Evolutionary conservation across 306 rosid genomes (phyloP).

Genomic region (Corylus americana): DNA sequence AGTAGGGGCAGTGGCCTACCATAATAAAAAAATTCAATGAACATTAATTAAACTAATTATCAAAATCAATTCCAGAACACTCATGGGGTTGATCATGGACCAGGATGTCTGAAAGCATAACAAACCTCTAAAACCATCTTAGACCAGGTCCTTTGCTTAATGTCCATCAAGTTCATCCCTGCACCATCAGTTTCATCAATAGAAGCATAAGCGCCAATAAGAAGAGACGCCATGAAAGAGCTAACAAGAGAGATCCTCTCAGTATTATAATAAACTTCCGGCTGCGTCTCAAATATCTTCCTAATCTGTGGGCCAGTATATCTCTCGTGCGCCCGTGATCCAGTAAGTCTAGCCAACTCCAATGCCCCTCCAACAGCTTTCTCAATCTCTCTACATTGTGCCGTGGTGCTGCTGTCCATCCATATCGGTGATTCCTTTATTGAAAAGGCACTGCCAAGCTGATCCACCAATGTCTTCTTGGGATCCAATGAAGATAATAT

Average conservation of each 20-base stretch:
- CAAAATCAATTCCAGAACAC: slow-evolving; percentile 11
- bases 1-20: slow-evolving; percentile 81
- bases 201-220: slow-evolving; percentile 70
- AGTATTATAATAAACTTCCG: slow-evolving; percentile 58
- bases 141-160: slow-evolving; percentile 72
- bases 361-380: slow-evolving; percentile 89
- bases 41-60: slow-evolving; percentile 7
- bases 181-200: slow-evolving; percentile 90
- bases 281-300: slow-evolving; percentile 68
- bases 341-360: slow-evolving; percentile 74
- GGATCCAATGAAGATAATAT: slow-evolving; percentile 68
- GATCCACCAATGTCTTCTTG: slow-evolving; percentile 52
- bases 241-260: slow-evolving; percentile 98
- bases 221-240: slow-evolving; percentile 88
- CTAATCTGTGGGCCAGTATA: slow-evolving; percentile 89
- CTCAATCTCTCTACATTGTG: slow-evolving; percentile 75
- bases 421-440: slow-evolving; percentile 75
- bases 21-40: slow-evolving; percentile 16
- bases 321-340: slow-evolving; percentile 83
- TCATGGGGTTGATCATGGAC: slow-evolving; percentile 3
- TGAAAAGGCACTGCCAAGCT: slow-evolving; percentile 66
- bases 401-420: slow-evolving; percentile 96
- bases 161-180: slow-evolving; percentile 98
- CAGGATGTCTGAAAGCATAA: not conserved
- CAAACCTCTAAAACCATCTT: slow-evolving; percentile 69